Evolutionary conservation across 164 flowering plant species (phyloP).

Genomic region (Vitis cinerea): DNA sequence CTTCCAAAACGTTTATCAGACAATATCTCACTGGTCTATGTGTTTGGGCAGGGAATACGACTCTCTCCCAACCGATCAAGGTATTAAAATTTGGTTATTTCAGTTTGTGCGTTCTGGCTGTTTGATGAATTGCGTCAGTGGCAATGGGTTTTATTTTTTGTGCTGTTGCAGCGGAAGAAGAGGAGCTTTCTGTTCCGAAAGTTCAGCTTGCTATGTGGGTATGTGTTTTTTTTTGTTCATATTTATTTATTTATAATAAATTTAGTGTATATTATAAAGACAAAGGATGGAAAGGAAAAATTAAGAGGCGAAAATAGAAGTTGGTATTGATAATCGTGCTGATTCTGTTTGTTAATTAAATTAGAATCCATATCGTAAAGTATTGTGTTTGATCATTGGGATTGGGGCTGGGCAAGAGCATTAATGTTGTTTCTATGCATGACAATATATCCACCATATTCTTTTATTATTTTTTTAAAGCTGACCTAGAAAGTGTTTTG

Average conservation of each 20-base stretch:
- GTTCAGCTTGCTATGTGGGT: conserved; percentile 99
- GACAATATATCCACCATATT: too few species aligned
- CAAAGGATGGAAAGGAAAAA: too few species aligned
- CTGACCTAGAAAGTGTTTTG: too few species aligned
- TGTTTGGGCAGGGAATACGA: conserved; percentile 43
- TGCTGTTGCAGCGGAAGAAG: conserved; percentile 40
- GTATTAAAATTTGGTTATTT: conserved; percentile 17
- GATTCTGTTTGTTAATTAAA: too few species aligned
- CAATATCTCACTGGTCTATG: neutral
- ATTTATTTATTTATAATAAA: neutral
- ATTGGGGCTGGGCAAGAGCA: too few species aligned
- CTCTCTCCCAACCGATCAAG: conserved; percentile 50
- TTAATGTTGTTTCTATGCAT: too few species aligned
- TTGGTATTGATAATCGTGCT: neutral
- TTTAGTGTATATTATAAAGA: neutral
- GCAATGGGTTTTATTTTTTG: conserved; percentile 1
- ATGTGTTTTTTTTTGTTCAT: conserved; percentile 19
- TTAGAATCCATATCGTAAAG: too few species aligned
- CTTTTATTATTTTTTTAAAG: too few species aligned
- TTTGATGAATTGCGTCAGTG: neutral
- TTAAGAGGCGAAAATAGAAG: neutral
- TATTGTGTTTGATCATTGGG: too few species aligned
- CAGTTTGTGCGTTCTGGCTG: neutral
- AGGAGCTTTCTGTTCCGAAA: conserved; percentile 41
- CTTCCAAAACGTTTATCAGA: too few species aligned